phyloP scores from a whole-genome alignment of 306 rosid genomes.

The Benincasa hispida region DNA sequence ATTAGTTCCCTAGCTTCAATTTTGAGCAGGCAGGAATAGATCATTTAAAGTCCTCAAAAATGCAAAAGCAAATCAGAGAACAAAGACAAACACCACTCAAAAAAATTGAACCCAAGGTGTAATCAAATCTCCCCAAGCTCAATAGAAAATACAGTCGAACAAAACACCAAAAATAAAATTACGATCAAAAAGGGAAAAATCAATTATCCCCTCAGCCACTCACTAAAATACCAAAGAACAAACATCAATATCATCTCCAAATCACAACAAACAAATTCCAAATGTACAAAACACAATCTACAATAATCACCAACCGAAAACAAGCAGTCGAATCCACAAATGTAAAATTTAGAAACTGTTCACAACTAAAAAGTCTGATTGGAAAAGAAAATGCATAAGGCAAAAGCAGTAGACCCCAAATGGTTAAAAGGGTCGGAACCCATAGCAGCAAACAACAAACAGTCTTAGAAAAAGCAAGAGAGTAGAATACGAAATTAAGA shows the following conservation, averaged over 20 bases:
- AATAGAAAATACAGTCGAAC: neutral
- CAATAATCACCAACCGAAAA: neutral
- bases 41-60: neutral
- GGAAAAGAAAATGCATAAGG: neutral
- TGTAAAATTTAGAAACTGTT: neutral
- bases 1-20: neutral
- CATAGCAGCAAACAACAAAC: neutral
- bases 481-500: conserved; percentile 2
- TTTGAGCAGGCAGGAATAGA: neutral
- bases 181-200: neutral
- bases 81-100: neutral
- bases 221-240: neutral
- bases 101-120: neutral
- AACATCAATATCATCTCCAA: neutral
- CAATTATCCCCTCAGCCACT: neutral
- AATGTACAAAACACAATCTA: neutral
- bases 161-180: neutral
- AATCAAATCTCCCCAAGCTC: neutral
- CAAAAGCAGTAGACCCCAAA: neutral
- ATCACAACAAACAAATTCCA: neutral
- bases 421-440: neutral
- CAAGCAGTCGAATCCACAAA: neutral
- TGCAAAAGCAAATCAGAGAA: neutral
- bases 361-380: neutral
- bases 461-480: neutral